Evolutionary conservation across 2,329 filamentous ascomycete genomes (phyloP).

Genomic region (Westerdykella sp.): DNA sequence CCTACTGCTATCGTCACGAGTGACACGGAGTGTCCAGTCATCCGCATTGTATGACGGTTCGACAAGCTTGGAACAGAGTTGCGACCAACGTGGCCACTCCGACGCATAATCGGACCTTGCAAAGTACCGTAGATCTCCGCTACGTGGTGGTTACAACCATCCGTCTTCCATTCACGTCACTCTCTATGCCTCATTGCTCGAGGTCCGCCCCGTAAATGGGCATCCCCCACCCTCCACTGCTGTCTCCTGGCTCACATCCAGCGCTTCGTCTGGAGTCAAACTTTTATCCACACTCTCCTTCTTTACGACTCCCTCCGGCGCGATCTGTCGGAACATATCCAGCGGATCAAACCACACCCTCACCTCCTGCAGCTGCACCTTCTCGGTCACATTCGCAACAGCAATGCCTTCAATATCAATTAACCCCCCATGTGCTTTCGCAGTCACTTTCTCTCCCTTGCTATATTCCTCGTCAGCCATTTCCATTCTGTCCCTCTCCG

Average conservation of each 20-base stretch:
- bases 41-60: no score
- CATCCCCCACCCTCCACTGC: no score
- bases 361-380: slow-evolving; percentile 52
- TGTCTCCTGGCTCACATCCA: slow-evolving; percentile 10
- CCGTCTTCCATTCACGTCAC: no score
- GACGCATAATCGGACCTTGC: no score
- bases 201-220: no score
- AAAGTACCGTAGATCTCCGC: no score
- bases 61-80: no score
- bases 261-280: slow-evolving; percentile 23
- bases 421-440: slow-evolving; percentile 53
- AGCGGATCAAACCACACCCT: slow-evolving; percentile 62
- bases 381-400: slow-evolving; percentile 56
- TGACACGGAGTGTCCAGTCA: no score
- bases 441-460: slow-evolving; percentile 56
- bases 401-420: slow-evolving; percentile 62
- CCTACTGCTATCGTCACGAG: no score
- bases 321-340: slow-evolving; percentile 62
- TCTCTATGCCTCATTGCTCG: no score
- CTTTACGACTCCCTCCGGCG: slow-evolving; percentile 44
- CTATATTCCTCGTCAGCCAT: slow-evolving; percentile 31
- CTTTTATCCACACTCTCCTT: slow-evolving; percentile 37
- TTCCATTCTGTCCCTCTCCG: not conserved
- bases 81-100: no score
- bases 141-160: no score